A percentile compares a stretch with the other conserved stretches of the same genome.
Conservation (phyloP, 2,329 filamentous ascomycete species). For the Fusarium fracticaudum region DNA sequence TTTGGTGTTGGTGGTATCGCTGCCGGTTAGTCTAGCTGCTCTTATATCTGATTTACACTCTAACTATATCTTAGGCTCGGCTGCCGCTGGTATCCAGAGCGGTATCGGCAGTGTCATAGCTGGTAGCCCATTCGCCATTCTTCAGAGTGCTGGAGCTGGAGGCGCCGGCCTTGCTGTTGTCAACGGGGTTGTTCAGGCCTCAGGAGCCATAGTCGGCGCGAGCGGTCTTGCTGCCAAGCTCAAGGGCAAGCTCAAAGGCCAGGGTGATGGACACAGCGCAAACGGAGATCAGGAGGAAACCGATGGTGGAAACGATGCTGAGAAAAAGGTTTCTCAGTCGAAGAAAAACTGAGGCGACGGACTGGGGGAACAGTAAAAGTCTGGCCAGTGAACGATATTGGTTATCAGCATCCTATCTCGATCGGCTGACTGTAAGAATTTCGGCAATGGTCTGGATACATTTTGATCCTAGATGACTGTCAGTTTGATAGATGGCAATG, state of each 20-base stretch:
- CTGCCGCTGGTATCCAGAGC: slow-evolving; percentile 41
- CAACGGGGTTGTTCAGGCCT: slow-evolving; percentile 22
- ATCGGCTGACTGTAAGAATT: background rate
- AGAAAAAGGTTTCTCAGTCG: background rate
- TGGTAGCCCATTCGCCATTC: slow-evolving; percentile 39
- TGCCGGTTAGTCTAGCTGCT: background rate
- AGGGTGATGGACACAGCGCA: too few species aligned
- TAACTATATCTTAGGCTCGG: slow-evolving; percentile 17
- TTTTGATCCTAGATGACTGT: background rate
- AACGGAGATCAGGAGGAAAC: background rate
- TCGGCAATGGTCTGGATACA: background rate
- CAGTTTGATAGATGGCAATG: background rate
- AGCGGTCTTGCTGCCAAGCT: background rate
- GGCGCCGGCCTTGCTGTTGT: slow-evolving; percentile 42
- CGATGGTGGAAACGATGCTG: background rate
- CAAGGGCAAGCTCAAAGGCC: too few species aligned
- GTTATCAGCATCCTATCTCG: too few species aligned
- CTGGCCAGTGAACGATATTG: background rate
- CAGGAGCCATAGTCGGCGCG: background rate
- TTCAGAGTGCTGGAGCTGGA: slow-evolving; percentile 46
- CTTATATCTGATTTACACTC: background rate
- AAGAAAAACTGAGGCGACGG: background rate
- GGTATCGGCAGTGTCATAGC: slow-evolving; percentile 43
- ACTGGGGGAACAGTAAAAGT: background rate
- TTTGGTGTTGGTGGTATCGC: background rate